A percentile compares a stretch with the other conserved stretches of the same genome.
Conservation (phyloP, 805 yeast genomes). For the Pichia scutulata region DNA sequence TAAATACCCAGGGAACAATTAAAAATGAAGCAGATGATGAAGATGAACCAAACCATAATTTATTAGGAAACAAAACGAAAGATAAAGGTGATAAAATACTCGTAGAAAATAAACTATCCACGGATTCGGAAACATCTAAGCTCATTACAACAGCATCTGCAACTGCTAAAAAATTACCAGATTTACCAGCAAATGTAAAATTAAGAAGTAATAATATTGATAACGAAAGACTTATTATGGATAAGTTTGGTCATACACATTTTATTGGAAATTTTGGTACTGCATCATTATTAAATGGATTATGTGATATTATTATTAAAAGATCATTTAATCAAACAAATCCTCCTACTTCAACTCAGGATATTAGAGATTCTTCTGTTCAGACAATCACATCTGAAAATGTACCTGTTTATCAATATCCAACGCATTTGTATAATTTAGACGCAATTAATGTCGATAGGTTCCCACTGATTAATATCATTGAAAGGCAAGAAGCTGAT, state of each 20-base stretch:
- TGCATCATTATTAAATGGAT: slow-evolving; percentile 34
- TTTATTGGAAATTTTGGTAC: slow-evolving; percentile 42
- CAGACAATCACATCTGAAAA: slow-evolving; percentile 30
- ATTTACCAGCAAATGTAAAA: slow-evolving; percentile 18
- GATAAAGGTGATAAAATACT: slow-evolving; percentile 1
- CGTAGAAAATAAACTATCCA: not conserved
- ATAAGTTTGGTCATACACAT: slow-evolving; percentile 39
- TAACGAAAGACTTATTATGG: slow-evolving; percentile 33
- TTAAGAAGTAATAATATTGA: slow-evolving; percentile 19
- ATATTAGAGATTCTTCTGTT: slow-evolving; percentile 27
- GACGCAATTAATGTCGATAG: slow-evolving; percentile 26
- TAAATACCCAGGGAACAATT: not conserved
- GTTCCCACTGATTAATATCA: slow-evolving; percentile 33
- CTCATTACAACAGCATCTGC: not conserved
- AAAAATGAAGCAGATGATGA: not conserved
- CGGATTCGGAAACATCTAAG: not conserved
- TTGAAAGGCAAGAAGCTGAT: slow-evolving; percentile 30
- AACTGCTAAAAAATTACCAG: slow-evolving; percentile 1
- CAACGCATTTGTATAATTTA: slow-evolving; percentile 27
- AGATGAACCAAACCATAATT: too few relatives aligned
- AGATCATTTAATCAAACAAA: slow-evolving; percentile 26
- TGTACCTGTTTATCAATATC: slow-evolving; percentile 29
- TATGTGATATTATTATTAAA: slow-evolving; percentile 37
- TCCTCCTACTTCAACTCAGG: slow-evolving; percentile 30
- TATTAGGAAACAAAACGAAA: not conserved